These are phyloP conservation scores for Paramyrothecium sp. DNA, from an alignment of 2,329 filamentous ascomycete species.

Conservation along the genomic window DNA sequence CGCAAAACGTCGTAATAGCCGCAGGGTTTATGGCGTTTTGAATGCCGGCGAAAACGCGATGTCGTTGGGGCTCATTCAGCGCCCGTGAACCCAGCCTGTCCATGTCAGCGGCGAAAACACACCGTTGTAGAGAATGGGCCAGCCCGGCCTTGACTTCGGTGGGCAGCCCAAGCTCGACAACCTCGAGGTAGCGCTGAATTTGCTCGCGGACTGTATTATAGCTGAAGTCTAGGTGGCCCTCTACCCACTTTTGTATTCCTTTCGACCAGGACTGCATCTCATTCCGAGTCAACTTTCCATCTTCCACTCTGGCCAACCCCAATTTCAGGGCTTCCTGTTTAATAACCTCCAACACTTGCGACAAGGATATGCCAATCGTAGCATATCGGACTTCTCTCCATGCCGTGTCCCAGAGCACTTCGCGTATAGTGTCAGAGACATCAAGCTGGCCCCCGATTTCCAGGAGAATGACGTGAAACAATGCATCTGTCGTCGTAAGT, in stretches of 20 bases:
- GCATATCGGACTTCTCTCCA: conserved; percentile 1
- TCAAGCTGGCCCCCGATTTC: not conserved
- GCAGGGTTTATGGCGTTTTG: not conserved
- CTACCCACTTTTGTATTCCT: not conserved
- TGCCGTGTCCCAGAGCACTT: not conserved
- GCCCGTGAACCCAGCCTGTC: not conserved
- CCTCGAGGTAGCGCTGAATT: not conserved
- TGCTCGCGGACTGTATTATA: not conserved
- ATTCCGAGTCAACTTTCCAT: not conserved
- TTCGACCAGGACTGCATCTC: not conserved
- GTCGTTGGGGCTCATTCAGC: not conserved
- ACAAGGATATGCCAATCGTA: not conserved
- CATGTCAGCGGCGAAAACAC: not conserved
- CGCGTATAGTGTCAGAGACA: not conserved
- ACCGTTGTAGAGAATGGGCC: not conserved
- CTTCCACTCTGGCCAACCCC: not conserved
- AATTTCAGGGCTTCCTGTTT: not conserved
- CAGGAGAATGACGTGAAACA: not conserved
- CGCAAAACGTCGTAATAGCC: not conserved
- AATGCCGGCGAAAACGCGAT: not conserved
- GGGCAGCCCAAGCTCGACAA: not conserved
- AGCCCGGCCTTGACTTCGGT: not conserved
- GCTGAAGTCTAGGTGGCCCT: not conserved
- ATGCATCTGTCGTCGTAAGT: not conserved
- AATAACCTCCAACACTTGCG: not conserved